A percentile compares a stretch with the other conserved stretches of the same genome.
Evolutionary conservation across 306 rosid genomes (phyloP).

Genomic region (Potentilla sterilis): DNA sequence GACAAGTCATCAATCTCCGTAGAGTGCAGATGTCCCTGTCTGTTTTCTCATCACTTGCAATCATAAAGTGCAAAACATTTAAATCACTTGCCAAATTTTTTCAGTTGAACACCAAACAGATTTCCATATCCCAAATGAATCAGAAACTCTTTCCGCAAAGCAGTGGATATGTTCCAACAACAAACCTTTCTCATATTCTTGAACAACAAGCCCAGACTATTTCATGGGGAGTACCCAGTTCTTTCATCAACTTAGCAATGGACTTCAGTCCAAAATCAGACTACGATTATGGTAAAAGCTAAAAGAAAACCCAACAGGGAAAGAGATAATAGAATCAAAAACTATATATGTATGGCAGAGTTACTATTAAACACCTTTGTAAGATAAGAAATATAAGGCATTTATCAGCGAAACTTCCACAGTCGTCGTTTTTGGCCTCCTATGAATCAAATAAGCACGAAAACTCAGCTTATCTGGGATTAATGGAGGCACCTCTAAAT

Average conservation of each 20-base stretch:
- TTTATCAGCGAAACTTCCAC: slow-evolving; percentile 82
- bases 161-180: no score
- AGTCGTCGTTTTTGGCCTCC: slow-evolving; percentile 48
- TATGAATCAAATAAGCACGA: slow-evolving; percentile 78
- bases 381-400: slow-evolving; percentile 28
- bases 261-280: no score
- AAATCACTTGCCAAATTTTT: no score
- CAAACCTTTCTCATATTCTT: no score
- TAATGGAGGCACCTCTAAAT: slow-evolving; percentile 53
- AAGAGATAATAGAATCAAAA: no score
- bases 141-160: no score
- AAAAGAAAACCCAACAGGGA: no score
- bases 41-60: slow-evolving; percentile 24
- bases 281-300: not conserved
- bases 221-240: no score
- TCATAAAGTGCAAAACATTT: no score
- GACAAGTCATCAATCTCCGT: slow-evolving; percentile 23
- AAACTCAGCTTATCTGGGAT: slow-evolving; percentile 66
- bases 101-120: no score
- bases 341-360: slow-evolving; percentile 51
- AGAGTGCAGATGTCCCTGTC: slow-evolving; percentile 28
- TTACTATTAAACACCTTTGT: slow-evolving; percentile 66
- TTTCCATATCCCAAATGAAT: no score
- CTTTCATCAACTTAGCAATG: not conserved
- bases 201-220: no score